A percentile compares a stretch with the other conserved stretches of the same genome.
Conservation (phyloP, 495 filamentous ascomycete species). For the Penicillium verhagenii region DNA sequence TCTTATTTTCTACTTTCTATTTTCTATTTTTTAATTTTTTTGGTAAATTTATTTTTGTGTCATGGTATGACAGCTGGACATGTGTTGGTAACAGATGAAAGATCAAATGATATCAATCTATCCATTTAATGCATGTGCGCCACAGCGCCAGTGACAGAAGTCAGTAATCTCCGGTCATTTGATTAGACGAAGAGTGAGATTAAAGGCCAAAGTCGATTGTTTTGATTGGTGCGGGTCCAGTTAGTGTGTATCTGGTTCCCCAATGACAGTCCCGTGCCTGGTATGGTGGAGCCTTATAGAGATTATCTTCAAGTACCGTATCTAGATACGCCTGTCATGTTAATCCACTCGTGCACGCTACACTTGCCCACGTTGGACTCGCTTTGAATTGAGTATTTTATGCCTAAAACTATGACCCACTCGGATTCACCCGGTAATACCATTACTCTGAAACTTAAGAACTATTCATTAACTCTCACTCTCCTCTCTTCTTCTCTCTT, state of each 20-base stretch:
- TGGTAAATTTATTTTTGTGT: no score
- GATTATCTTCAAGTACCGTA: not conserved
- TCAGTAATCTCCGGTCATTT: not conserved
- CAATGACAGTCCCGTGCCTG: slow-evolving; percentile 1
- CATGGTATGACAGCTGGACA: not conserved
- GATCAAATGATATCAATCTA: not conserved
- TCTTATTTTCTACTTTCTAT: no score
- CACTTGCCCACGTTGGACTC: not conserved
- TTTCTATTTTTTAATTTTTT: no score
- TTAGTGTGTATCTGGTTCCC: not conserved
- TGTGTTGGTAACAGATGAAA: not conserved
- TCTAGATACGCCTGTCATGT: not conserved
- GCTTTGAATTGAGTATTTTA: not conserved
- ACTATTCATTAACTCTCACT: not conserved
- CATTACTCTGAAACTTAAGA: not conserved
- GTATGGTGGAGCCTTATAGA: not conserved
- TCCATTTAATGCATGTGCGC: not conserved
- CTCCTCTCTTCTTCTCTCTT: not conserved
- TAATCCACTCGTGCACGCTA: not conserved
- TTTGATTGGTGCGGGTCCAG: not conserved
- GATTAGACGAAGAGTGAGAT: slow-evolving; percentile 3
- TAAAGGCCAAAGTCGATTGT: not conserved
- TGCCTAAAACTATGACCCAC: not conserved
- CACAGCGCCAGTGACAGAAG: not conserved
- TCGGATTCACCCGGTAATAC: not conserved